phyloP scores from a whole-genome alignment of 805 yeast genomes.

The Jamesozyma spencerorum region DNA sequence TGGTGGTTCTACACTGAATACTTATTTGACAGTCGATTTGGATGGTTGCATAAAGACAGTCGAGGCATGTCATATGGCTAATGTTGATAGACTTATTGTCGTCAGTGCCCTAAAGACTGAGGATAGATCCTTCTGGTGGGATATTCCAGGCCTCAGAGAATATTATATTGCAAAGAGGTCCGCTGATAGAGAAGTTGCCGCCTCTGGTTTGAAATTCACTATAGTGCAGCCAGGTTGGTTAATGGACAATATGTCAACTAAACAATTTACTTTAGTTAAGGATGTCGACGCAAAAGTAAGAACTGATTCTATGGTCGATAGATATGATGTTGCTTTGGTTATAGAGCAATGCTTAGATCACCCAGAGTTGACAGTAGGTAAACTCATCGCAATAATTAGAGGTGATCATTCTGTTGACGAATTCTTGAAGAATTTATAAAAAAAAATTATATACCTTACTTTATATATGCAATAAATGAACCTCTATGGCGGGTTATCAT shows the following conservation, averaged over 20 bases:
- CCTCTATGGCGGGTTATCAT: too few species aligned
- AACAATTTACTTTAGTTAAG: too few species aligned
- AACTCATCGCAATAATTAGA: too few species aligned
- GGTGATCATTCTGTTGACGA: constrained; percentile 22
- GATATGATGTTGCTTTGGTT: neutral
- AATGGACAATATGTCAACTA: constrained; percentile 14
- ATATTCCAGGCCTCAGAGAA: constrained; percentile 31
- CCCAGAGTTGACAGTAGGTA: too few species aligned
- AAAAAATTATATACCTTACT: constrained; percentile 4
- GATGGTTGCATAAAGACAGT: constrained; percentile 51
- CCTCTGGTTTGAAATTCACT: constrained; percentile 41
- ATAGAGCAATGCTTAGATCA: too few species aligned
- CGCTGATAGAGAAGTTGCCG: constrained; percentile 42
- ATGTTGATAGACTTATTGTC: constrained; percentile 39
- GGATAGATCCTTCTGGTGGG: constrained; percentile 39
- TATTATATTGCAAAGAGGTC: constrained; percentile 55
- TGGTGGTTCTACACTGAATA: constrained; percentile 42
- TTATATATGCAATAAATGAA: too few species aligned
- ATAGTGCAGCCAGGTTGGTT: constrained; percentile 45
- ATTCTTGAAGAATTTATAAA: constrained; percentile 17
- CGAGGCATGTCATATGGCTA: constrained; percentile 42
- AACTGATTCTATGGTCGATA: neutral
- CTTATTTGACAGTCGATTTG: constrained; percentile 44
- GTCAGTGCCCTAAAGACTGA: constrained; percentile 50
- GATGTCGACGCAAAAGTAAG: too few species aligned